Base-by-base conservation (phyloP, 2,329 filamentous ascomycete species). In the Trichoderma afroharzianum region DNA sequence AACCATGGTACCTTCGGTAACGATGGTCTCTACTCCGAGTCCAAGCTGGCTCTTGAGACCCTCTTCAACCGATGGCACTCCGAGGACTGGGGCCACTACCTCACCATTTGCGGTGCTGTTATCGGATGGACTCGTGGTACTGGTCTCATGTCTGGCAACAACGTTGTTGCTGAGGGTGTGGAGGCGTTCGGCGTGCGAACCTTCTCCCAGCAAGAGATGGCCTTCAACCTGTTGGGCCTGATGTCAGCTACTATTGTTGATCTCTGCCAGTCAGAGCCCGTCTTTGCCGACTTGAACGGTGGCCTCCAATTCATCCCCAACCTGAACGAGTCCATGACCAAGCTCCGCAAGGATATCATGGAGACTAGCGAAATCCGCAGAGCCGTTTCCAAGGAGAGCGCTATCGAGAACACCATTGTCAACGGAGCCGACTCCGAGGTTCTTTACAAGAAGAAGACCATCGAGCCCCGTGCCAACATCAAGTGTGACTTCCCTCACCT, bases 81-180 rank as follows among this genome's bases (percentile, higher is more conserved):
- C 0, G 96, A 99, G 85, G 95, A 90, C 85, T 99, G 96, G 96
- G 92, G 90, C 75, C 95, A 95, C 84, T 99, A 97, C 85, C 93
- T 99, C 78, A 98, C 95, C 73, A 96, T 99, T 77, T 99, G 96
- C 77, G 96, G 96, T 85, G 95, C 95, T 74, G 94, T 98, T 82
- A 99, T 99, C 80, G 96, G 96, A 74, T 99, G 96, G 96, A 99
- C 96, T 76, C 95, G 96, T 84, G 96, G 95, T 75, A 99, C 96
- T 74, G 96, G 96, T 80, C 90, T 99, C 77, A 99, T 99, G 95
- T 93, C 92, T 76, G 95, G 93, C 79, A 98, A 98, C 87, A 98
- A 99, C 82, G 91, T 98, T 77, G 95, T 98, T 75, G 96, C 96
- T 43, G 95, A 98, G 81, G 96, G 95, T 72, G 94, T 99, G 71